Conservation (phyloP, 306 rosid genomes). For the Dalbergia oliveri region DNA sequence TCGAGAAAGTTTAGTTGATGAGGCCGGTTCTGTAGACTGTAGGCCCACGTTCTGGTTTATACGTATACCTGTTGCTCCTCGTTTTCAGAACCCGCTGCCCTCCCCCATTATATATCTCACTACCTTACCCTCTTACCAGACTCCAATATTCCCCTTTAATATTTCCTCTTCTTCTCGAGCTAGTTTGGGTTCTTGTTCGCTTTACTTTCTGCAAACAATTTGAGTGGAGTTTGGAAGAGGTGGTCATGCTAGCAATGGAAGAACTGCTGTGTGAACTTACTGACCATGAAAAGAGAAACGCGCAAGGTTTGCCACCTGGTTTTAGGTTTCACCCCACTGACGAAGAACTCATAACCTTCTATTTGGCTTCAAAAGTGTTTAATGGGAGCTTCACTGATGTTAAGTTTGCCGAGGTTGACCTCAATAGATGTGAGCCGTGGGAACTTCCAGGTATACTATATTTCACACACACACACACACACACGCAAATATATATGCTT, state of each 20-base stretch:
- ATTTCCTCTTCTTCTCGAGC: neutral
- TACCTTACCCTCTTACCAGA: neutral
- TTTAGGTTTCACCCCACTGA: slow-evolving; percentile 90
- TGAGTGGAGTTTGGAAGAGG: neutral
- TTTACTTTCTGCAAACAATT: neutral
- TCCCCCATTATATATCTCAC: slow-evolving; percentile 32
- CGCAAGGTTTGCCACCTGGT: slow-evolving; percentile 84
- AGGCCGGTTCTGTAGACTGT: neutral
- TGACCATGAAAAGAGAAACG: slow-evolving; percentile 59
- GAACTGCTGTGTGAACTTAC: slow-evolving; percentile 60
- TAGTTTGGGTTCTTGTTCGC: neutral
- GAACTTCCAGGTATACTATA: slow-evolving; percentile 72
- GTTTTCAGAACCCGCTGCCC: slow-evolving; percentile 2
- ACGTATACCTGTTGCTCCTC: slow-evolving; percentile 13
- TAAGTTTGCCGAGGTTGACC: slow-evolving; percentile 75
- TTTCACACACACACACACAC: too few relatives aligned
- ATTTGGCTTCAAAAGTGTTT: slow-evolving; percentile 71
- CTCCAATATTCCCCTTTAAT: neutral
- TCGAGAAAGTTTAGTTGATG: neutral
- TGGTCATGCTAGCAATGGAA: slow-evolving; percentile 60
- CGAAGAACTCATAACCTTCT: slow-evolving; percentile 78
- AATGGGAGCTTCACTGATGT: slow-evolving; percentile 51
- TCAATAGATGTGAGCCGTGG: slow-evolving; percentile 86
- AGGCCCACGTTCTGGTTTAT: slow-evolving; percentile 38
- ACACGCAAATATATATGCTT: too few relatives aligned